These are phyloP conservation scores for Trichoderma pleuroti DNA, from an alignment of 2,329 filamentous ascomycete species.

Conservation along the genomic window DNA sequence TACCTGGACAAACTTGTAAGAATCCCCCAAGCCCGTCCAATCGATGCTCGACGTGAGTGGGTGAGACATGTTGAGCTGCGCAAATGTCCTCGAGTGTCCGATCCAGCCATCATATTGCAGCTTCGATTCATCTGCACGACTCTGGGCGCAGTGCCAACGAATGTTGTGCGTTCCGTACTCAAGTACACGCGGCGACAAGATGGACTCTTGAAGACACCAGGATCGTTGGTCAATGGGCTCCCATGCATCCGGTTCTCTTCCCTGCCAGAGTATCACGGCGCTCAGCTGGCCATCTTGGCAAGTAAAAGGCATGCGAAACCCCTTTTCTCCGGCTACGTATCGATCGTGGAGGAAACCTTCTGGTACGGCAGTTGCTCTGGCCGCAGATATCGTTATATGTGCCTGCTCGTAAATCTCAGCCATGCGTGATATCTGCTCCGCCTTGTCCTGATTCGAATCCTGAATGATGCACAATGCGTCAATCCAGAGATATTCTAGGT, in stretches of 20 bases:
- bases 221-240: constrained; percentile 5
- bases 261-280: neutral
- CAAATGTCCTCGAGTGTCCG: neutral
- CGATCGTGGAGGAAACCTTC: constrained; percentile 6
- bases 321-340: neutral
- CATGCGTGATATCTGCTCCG: constrained; percentile 2
- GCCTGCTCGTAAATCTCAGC: neutral
- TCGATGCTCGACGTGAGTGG: neutral
- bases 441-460: constrained; percentile 5
- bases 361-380: neutral
- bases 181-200: constrained; percentile 2
- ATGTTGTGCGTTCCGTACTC: constrained; percentile 5
- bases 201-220: constrained; percentile 9
- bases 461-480: constrained; percentile 9
- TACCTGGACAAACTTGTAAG: neutral
- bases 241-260: neutral
- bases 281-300: neutral
- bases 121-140: neutral
- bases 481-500: neutral
- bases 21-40: neutral
- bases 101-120: neutral
- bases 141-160: neutral
- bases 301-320: neutral
- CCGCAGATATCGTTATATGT: neutral
- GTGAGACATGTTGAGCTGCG: neutral